These are phyloP conservation scores for Volvox carteri DNA, from an alignment of 163 green algal species.

Conservation along the genomic window DNA sequence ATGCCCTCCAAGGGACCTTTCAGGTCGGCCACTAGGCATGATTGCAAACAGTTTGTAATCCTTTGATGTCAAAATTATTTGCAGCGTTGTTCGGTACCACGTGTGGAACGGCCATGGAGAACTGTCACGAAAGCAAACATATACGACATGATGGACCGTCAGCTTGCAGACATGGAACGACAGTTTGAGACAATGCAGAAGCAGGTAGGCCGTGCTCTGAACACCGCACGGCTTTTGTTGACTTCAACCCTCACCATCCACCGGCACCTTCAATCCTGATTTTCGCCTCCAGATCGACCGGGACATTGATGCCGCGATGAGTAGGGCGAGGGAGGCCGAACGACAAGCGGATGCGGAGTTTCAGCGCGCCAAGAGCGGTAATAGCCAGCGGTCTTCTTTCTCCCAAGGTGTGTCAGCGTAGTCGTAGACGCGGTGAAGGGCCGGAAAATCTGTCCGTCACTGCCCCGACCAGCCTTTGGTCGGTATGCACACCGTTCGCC, in stretches of 20 bases:
- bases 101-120: neutral
- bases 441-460: neutral
- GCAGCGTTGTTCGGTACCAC: neutral
- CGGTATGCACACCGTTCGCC: neutral
- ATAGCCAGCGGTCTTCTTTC: neutral
- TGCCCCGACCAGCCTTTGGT: neutral
- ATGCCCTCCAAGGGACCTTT: neutral
- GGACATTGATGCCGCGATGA: neutral
- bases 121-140: conserved; percentile 2
- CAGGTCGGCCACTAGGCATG: neutral
- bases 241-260: neutral
- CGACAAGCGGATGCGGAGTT: conserved; percentile 14
- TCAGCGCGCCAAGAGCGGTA: neutral
- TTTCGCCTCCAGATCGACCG: neutral
- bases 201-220: neutral
- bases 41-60: neutral
- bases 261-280: neutral
- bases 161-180: conserved; percentile 6
- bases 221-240: neutral
- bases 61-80: neutral
- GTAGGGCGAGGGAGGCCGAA: conserved; percentile 8
- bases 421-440: neutral
- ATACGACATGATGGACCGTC: conserved; percentile 15
- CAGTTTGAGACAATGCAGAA: neutral
- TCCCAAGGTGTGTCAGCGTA: neutral